phyloP scores from a whole-genome alignment of 768 basidiomycete genomes.

The Fomitopsis serialis region DNA sequence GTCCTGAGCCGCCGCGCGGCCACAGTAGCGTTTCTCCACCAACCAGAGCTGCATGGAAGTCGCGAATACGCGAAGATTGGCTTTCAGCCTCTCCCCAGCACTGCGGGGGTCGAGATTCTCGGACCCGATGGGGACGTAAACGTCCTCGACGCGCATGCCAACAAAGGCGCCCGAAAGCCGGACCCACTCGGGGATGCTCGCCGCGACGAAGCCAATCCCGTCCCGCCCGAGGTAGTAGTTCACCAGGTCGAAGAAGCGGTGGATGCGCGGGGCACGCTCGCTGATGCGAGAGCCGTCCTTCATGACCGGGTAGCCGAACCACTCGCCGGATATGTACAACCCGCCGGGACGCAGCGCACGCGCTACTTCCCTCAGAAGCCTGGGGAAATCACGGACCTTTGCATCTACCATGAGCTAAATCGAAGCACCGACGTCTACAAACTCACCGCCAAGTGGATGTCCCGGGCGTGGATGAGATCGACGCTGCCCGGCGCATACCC shows the following conservation, averaged over 20 bases:
- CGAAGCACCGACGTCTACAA: not conserved
- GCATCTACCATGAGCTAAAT: conserved; percentile 4
- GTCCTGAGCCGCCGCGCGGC: conserved; percentile 25
- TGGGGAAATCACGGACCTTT: conserved; percentile 52
- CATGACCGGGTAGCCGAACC: conserved; percentile 40
- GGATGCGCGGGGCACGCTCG: conserved; percentile 16
- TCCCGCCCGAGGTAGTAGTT: conserved; percentile 23
- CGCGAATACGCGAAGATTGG: conserved; percentile 36
- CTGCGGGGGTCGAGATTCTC: conserved; percentile 38
- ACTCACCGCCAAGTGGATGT: conserved; percentile 54
- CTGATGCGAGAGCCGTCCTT: conserved; percentile 17
- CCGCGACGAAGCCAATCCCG: conserved; percentile 35
- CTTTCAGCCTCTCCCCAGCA: conserved; percentile 38
- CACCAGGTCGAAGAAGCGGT: conserved; percentile 37
- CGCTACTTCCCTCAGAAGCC: conserved; percentile 49
- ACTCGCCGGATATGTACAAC: conserved; percentile 62
- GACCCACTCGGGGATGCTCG: conserved; percentile 35
- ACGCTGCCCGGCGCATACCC: conserved; percentile 51
- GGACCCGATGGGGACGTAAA: conserved; percentile 51
- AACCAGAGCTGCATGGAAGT: conserved; percentile 47
- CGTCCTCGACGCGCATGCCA: conserved; percentile 20
- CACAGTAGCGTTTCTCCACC: conserved; percentile 27
- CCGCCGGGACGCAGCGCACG: conserved; percentile 70
- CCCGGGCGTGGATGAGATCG: conserved; percentile 65
- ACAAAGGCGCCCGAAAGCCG: conserved; percentile 33